phyloP scores from a whole-genome alignment of 768 basidiomycete genomes.

The Xerocomellus chrysenteron region DNA sequence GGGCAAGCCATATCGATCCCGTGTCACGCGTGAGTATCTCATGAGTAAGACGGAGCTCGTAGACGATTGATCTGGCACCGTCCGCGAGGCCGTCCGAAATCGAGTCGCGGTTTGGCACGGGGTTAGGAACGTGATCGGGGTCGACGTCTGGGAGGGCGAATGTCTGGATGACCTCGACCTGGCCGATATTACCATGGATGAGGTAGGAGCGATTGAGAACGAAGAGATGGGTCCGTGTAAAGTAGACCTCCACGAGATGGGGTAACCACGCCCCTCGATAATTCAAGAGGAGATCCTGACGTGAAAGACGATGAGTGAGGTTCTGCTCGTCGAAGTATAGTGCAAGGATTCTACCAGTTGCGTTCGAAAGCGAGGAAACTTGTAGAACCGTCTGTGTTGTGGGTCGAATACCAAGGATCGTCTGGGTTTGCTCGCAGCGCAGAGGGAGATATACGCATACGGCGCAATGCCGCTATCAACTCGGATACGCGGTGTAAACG shows the following conservation, averaged over 20 bases:
- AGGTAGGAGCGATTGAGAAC: constrained; percentile 17
- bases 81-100: neutral
- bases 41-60: constrained; percentile 23
- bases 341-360: constrained; percentile 6
- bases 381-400: constrained; percentile 16
- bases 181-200: constrained; percentile 4
- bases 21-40: constrained; percentile 12
- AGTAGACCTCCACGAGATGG: constrained; percentile 17
- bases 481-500: constrained; percentile 12
- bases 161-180: constrained; percentile 19
- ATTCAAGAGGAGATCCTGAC: constrained; percentile 13
- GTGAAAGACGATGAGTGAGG: neutral
- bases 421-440: constrained; percentile 7
- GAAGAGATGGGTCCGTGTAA: constrained; percentile 14
- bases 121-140: neutral
- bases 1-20: constrained; percentile 11
- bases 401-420: constrained; percentile 18
- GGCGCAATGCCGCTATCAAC: constrained; percentile 10
- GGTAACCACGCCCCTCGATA: constrained; percentile 23
- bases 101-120: neutral
- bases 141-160: constrained; percentile 20
- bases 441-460: constrained; percentile 17
- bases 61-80: neutral
- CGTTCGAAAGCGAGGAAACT: constrained; percentile 20
- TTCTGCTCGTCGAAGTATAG: neutral